phyloP scores from a whole-genome alignment of 345 rosid genomes.

The Pelargonium nanum region DNA sequence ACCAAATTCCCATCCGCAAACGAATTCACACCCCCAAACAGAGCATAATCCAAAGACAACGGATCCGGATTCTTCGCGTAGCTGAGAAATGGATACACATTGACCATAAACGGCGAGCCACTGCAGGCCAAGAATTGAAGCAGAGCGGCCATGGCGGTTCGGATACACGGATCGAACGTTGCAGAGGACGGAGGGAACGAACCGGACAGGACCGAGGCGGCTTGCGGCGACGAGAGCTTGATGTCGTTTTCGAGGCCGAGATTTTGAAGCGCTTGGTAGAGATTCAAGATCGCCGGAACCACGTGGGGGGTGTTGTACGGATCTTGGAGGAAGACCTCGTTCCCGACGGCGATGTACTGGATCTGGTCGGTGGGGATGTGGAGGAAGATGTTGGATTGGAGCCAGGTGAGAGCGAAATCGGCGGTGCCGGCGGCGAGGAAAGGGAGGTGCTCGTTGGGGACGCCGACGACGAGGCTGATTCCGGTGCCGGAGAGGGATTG shows the following conservation, averaged over 20 bases:
- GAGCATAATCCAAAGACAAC: conserved; percentile 13
- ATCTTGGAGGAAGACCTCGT: conserved; percentile 27
- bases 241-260: conserved; percentile 13
- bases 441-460: conserved; percentile 31
- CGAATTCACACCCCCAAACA: conserved; percentile 8
- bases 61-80: conserved; percentile 8
- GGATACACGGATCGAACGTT: conserved; percentile 20
- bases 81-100: conserved; percentile 21
- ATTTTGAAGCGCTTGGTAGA: conserved; percentile 19
- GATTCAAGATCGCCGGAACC: conserved; percentile 22
- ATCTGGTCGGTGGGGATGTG: conserved; percentile 3
- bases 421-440: background rate
- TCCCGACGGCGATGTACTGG: conserved; percentile 26
- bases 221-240: conserved; percentile 27
- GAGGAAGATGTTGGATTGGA: background rate
- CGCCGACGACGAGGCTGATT: conserved; percentile 22
- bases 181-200: conserved; percentile 32
- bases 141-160: conserved; percentile 11
- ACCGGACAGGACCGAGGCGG: conserved; percentile 22
- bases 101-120: conserved; percentile 24
- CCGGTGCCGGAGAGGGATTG: conserved; percentile 26
- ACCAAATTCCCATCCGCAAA: conserved; percentile 9
- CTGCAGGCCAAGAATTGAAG: conserved; percentile 17
- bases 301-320: conserved; percentile 21
- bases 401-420: background rate